Percentiles rank a stretch among this genome's conserved stretches.
These are phyloP conservation scores for Lathyrus tuberosus DNA, from an alignment of 306 rosid genomes.

Conservation along the genomic window DNA sequence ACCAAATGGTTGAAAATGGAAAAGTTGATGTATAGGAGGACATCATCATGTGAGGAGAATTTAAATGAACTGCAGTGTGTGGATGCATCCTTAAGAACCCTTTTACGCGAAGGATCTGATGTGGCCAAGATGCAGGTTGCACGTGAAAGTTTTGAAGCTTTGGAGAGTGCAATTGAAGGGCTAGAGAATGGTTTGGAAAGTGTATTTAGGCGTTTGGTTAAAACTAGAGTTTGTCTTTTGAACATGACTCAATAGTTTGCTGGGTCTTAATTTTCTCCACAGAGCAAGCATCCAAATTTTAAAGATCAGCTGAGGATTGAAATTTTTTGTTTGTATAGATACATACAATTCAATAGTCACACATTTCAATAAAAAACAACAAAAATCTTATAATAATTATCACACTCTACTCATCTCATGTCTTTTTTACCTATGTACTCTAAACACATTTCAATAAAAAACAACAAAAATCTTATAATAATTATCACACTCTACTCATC, in stretches of 20 bases:
- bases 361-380: conserved; percentile 37
- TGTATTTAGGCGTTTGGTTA: conserved; percentile 62
- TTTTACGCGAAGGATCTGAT: conserved; percentile 31
- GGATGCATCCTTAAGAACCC: conserved; percentile 42
- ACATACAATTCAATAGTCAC: background rate
- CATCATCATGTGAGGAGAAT: conserved; percentile 41
- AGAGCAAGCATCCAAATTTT: background rate
- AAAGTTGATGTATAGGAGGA: conserved; percentile 53
- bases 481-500: too few species aligned
- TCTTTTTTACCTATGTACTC: too few species aligned
- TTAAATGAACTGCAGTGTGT: conserved; percentile 55
- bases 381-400: too few species aligned
- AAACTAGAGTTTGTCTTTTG: conserved; percentile 59
- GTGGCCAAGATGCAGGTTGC: conserved; percentile 42
- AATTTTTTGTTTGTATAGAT: background rate
- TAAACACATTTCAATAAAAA: too few species aligned
- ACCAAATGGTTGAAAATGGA: conserved; percentile 53
- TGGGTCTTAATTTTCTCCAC: too few species aligned
- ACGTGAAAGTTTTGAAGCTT: conserved; percentile 48
- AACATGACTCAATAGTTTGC: conserved; percentile 48
- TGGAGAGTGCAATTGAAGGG: conserved; percentile 55
- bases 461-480: too few species aligned
- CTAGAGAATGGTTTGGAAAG: conserved; percentile 60
- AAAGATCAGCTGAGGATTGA: background rate
- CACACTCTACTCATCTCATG: too few species aligned